Evolutionary conservation across 805 yeast species (phyloP).

Genomic region (Candida xyloterini): DNA sequence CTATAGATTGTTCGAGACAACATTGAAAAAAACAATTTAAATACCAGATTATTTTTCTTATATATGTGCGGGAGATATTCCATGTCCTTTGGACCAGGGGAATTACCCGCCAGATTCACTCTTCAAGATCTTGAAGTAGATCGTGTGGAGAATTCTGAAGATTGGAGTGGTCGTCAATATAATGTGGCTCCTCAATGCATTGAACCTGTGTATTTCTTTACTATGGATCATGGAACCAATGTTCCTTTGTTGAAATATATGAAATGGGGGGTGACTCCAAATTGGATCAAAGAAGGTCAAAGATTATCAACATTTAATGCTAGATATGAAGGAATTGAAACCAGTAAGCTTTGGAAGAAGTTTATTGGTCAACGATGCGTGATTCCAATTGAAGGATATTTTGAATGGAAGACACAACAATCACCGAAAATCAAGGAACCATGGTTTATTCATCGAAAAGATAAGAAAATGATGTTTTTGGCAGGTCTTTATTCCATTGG

Average conservation of each 20-base stretch:
- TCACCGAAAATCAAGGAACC: slow-evolving; percentile 51
- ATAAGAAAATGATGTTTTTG: slow-evolving; percentile 53
- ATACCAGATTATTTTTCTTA: neutral
- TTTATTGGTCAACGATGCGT: slow-evolving; percentile 58
- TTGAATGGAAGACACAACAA: slow-evolving; percentile 60
- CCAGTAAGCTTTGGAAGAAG: slow-evolving; percentile 55
- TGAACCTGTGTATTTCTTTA: slow-evolving; percentile 40
- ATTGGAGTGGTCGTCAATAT: slow-evolving; percentile 38
- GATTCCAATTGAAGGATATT: slow-evolving; percentile 79
- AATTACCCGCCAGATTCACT: slow-evolving; percentile 40
- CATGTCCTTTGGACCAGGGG: slow-evolving; percentile 37
- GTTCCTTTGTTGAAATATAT: slow-evolving; percentile 43
- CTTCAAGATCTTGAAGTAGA: slow-evolving; percentile 27
- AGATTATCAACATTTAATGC: slow-evolving; percentile 66
- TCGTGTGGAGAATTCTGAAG: slow-evolving; percentile 19
- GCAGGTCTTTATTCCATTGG: slow-evolving; percentile 52
- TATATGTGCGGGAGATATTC: slow-evolving; percentile 39
- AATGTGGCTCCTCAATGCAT: slow-evolving; percentile 61
- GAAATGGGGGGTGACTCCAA: slow-evolving; percentile 81
- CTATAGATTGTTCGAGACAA: neutral
- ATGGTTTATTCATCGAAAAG: slow-evolving; percentile 57
- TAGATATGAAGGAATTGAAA: slow-evolving; percentile 57
- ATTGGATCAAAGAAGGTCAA: slow-evolving; percentile 46
- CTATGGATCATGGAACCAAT: slow-evolving; percentile 5
- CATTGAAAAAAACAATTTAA: no score